A percentile compares a stretch with the other conserved stretches of the same genome.
These are phyloP conservation scores for Ceratobasidium sp. DNA, from an alignment of 1,284 basidiomycete species.

Conservation along the genomic window DNA sequence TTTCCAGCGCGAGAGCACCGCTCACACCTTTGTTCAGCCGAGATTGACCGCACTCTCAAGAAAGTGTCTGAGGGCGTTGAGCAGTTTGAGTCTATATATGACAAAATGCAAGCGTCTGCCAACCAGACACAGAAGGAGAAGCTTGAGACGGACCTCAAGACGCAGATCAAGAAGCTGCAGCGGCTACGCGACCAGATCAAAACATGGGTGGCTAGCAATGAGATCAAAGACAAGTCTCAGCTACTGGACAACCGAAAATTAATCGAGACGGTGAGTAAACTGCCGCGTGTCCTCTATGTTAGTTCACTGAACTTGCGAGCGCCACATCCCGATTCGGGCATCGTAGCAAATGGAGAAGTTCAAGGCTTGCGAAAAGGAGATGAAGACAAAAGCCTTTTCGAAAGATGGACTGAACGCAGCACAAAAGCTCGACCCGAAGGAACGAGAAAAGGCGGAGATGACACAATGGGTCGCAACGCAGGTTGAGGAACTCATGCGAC, in stretches of 20 bases:
- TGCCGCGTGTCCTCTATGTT: slow-evolving; percentile 42
- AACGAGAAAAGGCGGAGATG: slow-evolving; percentile 93
- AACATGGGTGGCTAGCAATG: slow-evolving; percentile 96
- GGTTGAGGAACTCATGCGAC: slow-evolving; percentile 91
- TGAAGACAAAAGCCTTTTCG: slow-evolving; percentile 99
- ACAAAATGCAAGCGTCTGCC: slow-evolving; percentile 92
- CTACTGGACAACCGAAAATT: slow-evolving; percentile 92
- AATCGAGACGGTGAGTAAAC: slow-evolving; percentile 89
- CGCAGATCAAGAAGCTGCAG: slow-evolving; percentile 99
- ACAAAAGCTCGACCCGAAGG: slow-evolving; percentile 92
- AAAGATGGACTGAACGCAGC: slow-evolving; percentile 98
- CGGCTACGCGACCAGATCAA: slow-evolving; percentile 98
- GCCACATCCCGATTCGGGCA: slow-evolving; percentile 28
- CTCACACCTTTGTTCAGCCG: slow-evolving; percentile 62
- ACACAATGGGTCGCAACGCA: slow-evolving; percentile 84
- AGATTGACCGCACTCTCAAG: slow-evolving; percentile 96
- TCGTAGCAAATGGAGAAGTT: slow-evolving; percentile 99
- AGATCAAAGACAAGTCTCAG: slow-evolving; percentile 98
- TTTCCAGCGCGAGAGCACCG: slow-evolving; percentile 22
- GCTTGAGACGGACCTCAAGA: slow-evolving; percentile 92
- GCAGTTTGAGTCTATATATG: slow-evolving; percentile 92
- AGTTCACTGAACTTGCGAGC: slow-evolving; percentile 23
- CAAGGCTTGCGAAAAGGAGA: slow-evolving; percentile 99
- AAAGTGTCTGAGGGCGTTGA: slow-evolving; percentile 93
- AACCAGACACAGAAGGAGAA: slow-evolving; percentile 98